Percentiles rank a stretch among this genome's conserved stretches.
These are phyloP conservation scores for Apiotrichum domesticum DNA, from an alignment of 1,284 basidiomycete species.

Conservation along the genomic window DNA sequence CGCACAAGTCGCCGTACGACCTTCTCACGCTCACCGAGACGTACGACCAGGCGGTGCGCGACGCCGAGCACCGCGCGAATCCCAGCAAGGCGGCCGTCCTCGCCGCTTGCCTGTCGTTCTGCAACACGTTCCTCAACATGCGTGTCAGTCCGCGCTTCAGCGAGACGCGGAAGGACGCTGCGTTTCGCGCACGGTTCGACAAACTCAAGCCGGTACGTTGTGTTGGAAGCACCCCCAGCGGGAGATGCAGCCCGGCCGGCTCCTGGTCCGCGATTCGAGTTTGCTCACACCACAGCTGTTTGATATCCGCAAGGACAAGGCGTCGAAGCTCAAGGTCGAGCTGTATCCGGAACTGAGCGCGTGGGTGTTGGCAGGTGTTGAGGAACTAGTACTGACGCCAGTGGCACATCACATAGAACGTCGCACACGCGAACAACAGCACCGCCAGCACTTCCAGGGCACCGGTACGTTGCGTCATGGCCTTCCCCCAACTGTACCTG, in stretches of 20 bases:
- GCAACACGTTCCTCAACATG: conserved; percentile 5
- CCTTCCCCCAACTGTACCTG: background rate
- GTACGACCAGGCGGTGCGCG: background rate
- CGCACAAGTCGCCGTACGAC: conserved; percentile 14
- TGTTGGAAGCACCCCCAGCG: no score
- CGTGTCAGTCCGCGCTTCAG: conserved; percentile 28
- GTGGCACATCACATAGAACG: background rate
- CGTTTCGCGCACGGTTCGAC: conserved; percentile 29
- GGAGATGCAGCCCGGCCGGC: no score
- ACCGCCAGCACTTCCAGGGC: no score
- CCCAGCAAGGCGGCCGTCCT: conserved; percentile 36
- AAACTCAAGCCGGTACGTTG: conserved; percentile 39
- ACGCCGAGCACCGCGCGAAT: conserved; percentile 26
- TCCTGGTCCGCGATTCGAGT: background rate
- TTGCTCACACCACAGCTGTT: background rate
- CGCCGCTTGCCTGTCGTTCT: conserved; percentile 25
- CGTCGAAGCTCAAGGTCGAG: background rate
- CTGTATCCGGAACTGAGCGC: background rate
- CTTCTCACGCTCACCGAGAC: background rate
- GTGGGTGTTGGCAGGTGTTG: background rate
- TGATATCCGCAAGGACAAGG: background rate
- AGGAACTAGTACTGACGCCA: background rate
- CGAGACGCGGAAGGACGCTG: conserved; percentile 27
- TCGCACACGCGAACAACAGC: no score
- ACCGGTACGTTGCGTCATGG: background rate